Percentiles rank a stretch among this genome's conserved stretches.
These are phyloP conservation scores for Fragilariopsis cylindrus DNA, from an alignment of 108 stramenopile species.

Conservation along the genomic window DNA sequence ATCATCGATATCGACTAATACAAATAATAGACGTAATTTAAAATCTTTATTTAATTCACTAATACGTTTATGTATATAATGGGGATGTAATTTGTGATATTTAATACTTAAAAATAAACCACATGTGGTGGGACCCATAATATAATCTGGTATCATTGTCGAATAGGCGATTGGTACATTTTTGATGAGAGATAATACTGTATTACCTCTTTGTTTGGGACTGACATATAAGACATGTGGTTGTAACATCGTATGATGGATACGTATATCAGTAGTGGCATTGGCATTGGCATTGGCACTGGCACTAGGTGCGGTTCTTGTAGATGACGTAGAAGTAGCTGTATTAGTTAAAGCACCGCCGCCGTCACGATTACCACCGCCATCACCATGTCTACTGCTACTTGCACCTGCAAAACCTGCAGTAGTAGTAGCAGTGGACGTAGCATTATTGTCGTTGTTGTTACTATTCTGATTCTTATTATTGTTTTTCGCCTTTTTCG, in stretches of 20 bases:
- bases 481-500: neutral
- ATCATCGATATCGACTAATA: slow-evolving; percentile 90
- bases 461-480: neutral
- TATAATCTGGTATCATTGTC: slow-evolving; percentile 79
- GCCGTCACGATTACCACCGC: too few relatives aligned
- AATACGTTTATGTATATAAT: slow-evolving; percentile 68
- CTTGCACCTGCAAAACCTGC: too few relatives aligned
- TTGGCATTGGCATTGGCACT: neutral
- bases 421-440: neutral
- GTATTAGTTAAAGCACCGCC: too few relatives aligned
- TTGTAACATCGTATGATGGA: slow-evolving; percentile 60
- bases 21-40: slow-evolving; percentile 73
- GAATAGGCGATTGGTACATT: slow-evolving; percentile 75
- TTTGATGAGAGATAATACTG: slow-evolving; percentile 60
- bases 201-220: slow-evolving; percentile 78
- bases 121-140: slow-evolving; percentile 62
- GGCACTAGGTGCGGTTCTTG: too few relatives aligned
- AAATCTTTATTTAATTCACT: slow-evolving; percentile 75
- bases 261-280: slow-evolving; percentile 24
- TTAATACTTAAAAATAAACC: slow-evolving; percentile 74
- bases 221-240: slow-evolving; percentile 74
- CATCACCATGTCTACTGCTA: too few relatives aligned
- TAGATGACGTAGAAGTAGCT: too few relatives aligned
- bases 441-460: neutral
- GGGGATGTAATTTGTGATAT: slow-evolving; percentile 76